Base-by-base conservation (phyloP, 805 yeast genomes). In the Cyberlindnera meyerae region DNA sequence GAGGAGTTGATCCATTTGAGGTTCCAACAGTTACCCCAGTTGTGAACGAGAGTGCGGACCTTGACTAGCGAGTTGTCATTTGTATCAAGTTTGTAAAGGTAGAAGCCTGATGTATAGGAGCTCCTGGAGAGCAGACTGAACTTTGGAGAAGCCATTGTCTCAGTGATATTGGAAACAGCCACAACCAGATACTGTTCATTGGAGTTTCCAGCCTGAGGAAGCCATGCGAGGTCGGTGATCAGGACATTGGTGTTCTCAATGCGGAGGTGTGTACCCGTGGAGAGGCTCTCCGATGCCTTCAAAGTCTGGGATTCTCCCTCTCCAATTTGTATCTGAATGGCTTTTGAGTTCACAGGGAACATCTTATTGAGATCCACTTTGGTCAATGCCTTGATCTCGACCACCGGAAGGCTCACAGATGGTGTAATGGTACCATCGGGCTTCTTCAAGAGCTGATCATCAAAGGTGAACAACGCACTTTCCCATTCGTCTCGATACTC, bases 191-290 rank as follows among this genome's bases (percentile, higher is more conserved):
- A 68, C 38, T 69, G 75, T 7, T 38, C 34, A 2, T 42, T 42
- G n/a, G 42, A 44, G 3, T 48, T 42, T 18, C 24, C 56, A 35
- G 37, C 43, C 7, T 54, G 55, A 1, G 62, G 65, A 6, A 66
- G 47, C 86, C 86, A 80, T 8, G 71, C 68, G 39, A 71, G 49
- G 15, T 75, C 70, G 0, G 82, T 70, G 1, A 77, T 60, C 8
- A 68, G 55, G 0, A 75, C 74, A 1, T 83, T 82, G 0, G 67
- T 60, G 45, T 75, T 73, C 13, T 71, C 33, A 2, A 73, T 58
- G 8, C 63, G 49, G 0, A 73, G 73, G 13, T 51, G 7, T 9
- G 7, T 56, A 20, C 72, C 57, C 6, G 50, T 36, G 2, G 20
- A 13, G 1, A 33, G 13, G 2, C 36, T 40, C 5, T 44, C 54